Evolutionary conservation across 495 filamentous ascomycete genomes (phyloP).

Genomic region (Penicillium bovifimosum): DNA sequence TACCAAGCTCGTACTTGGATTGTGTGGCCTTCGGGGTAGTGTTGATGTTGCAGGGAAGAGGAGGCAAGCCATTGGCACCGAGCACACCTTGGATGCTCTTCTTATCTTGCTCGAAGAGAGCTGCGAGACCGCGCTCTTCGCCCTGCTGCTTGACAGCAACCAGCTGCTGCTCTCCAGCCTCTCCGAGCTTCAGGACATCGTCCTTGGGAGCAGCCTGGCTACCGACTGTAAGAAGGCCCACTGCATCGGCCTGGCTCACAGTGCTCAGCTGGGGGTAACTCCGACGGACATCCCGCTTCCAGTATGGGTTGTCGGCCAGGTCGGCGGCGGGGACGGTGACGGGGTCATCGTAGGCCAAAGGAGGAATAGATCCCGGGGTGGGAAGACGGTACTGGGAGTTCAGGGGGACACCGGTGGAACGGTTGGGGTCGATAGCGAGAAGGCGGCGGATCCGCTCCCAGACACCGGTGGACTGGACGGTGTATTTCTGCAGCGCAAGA

Average conservation of each 20-base stretch:
- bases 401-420: conserved; percentile 85
- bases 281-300: conserved; percentile 86
- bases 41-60: conserved; percentile 65
- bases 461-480: conserved; percentile 84
- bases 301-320: conserved; percentile 96
- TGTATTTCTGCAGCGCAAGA: conserved; percentile 74
- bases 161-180: conserved; percentile 75
- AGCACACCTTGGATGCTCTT: conserved; percentile 61
- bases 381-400: conserved; percentile 92
- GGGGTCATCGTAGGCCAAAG: conserved; percentile 77
- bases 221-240: conserved; percentile 78
- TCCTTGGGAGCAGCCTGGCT: conserved; percentile 75
- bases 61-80: conserved; percentile 70
- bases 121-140: conserved; percentile 61
- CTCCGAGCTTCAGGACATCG: conserved; percentile 68
- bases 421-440: conserved; percentile 79
- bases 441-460: conserved; percentile 78
- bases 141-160: conserved; percentile 76
- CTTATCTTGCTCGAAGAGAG: conserved; percentile 65
- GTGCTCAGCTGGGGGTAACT: conserved; percentile 78
- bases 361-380: conserved; percentile 72
- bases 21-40: conserved; percentile 17
- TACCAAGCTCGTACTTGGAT: conserved; percentile 41
- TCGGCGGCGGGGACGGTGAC: conserved; percentile 89
- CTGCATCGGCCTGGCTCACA: conserved; percentile 78